Conservation (phyloP, 345 rosid species). For the Luvunga scandens region DNA sequence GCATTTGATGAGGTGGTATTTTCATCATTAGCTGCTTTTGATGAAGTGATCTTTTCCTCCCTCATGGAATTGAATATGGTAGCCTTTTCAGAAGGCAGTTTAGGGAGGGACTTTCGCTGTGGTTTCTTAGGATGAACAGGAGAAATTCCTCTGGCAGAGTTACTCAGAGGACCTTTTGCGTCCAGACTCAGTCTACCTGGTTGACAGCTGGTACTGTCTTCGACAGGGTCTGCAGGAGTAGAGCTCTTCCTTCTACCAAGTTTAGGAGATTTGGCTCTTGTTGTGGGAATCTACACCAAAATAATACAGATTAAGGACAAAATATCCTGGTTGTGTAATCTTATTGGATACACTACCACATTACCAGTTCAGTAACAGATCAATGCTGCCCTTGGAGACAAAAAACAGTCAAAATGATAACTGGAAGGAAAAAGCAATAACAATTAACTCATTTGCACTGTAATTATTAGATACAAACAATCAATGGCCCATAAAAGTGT, state of each 20-base stretch:
- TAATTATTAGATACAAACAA: neutral
- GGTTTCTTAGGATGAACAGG: conserved; percentile 60
- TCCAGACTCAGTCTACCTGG: conserved; percentile 68
- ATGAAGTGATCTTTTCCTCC: conserved; percentile 17
- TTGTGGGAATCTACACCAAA: conserved; percentile 75
- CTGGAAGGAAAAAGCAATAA: neutral
- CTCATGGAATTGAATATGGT: conserved; percentile 29
- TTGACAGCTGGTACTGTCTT: conserved; percentile 31
- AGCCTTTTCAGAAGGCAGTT: conserved; percentile 81
- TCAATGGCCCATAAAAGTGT: neutral
- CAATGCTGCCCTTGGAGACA: neutral
- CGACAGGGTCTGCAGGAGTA: conserved; percentile 46
- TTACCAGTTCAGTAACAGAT: neutral
- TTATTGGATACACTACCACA: neutral
- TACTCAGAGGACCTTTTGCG: conserved; percentile 42
- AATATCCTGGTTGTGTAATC: neutral
- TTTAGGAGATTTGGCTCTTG: conserved; percentile 97
- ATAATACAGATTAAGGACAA: conserved; percentile 6
- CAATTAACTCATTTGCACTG: neutral
- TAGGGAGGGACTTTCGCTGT: conserved; percentile 73
- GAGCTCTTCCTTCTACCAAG: conserved; percentile 80
- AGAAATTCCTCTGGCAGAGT: conserved; percentile 45
- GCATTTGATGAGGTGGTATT: conserved; percentile 14
- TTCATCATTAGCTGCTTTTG: conserved; percentile 23
- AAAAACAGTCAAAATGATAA: neutral